phyloP scores from a whole-genome alignment of 2,329 filamentous ascomycete genomes.

The Botrytis fabae region DNA sequence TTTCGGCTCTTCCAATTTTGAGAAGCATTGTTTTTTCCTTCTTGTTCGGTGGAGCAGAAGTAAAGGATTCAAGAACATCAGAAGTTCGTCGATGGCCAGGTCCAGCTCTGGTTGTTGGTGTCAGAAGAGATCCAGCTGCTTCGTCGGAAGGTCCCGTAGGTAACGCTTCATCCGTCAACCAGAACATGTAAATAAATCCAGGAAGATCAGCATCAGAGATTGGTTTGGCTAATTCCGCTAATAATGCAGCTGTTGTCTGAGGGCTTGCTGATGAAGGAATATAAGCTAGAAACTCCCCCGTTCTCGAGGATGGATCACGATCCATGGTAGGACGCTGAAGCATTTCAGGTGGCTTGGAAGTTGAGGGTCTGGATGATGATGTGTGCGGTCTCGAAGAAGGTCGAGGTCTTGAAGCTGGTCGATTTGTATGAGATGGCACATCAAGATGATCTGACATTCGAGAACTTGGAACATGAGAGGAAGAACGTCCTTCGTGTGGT shows the following conservation, averaged over 20 bases:
- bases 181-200: slow-evolving; percentile 99
- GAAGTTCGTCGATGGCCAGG: slow-evolving; percentile 48
- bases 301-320: slow-evolving; percentile 39
- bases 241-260: slow-evolving; percentile 66
- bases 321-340: slow-evolving; percentile 32
- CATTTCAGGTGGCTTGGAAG: slow-evolving; percentile 26
- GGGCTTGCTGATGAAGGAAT: slow-evolving; percentile 70
- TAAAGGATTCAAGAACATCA: slow-evolving; percentile 56
- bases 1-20: slow-evolving; percentile 69
- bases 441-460: slow-evolving; percentile 15
- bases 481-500: slow-evolving; percentile 23
- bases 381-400: slow-evolving; percentile 21
- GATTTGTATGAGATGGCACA: slow-evolving; percentile 15
- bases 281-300: slow-evolving; percentile 58
- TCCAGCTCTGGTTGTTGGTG: slow-evolving; percentile 48
- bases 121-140: slow-evolving; percentile 59
- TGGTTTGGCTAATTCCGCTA: slow-evolving; percentile 74
- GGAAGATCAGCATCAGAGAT: slow-evolving; percentile 73
- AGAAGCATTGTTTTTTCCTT: slow-evolving; percentile 61
- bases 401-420: slow-evolving; percentile 18
- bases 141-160: slow-evolving; percentile 56
- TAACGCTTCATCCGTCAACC: slow-evolving; percentile 73
- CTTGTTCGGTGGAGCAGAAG: slow-evolving; percentile 40
- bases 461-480: slow-evolving; percentile 24
- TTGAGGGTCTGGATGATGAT: slow-evolving; percentile 20